Evolutionary conservation across 2,329 filamentous ascomycete genomes (phyloP), one percentile per base, ranked within the genome.

Genomic region (Penicillium palitans): DNA sequence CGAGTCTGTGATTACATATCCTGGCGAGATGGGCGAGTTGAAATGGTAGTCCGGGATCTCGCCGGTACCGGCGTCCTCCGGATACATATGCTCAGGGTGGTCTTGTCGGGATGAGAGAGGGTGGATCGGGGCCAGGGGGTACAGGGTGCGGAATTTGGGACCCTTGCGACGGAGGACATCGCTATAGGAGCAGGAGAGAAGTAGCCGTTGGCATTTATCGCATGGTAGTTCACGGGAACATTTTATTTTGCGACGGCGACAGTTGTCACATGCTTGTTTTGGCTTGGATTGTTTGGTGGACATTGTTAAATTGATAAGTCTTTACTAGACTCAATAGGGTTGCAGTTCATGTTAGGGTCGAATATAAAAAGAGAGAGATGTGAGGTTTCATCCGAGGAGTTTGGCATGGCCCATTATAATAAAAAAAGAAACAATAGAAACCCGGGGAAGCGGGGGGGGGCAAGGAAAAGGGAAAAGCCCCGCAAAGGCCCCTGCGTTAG

Each of bases 221-320:
- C 76, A 79, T 2, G 76, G 76, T 15, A 66, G 67, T 62, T 70
- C 74, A 66, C 70, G 72, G 46, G 70, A 71, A 57, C 76, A 79
- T 68, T 76, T 79, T 55, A 79, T 75, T 57, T 78, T 79, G 47
- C 76, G 73, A 17, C 71, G 68, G 31, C 76, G 71, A 66, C 76
- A 79, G 54, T 76, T 76, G 54, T 77, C 74, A 58, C 74, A 77
- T 46, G 74, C 73, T 61, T 76, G 74, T 57, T 75, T 76, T 25
- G 66, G 50, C 45, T 52, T 56, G 68, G 67, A 41, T 66, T 63
- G 53, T 65, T 57, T 63, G 58, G 57, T 39, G 53, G 47, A 55
- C 54, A 53, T 46, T 59, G 61, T 57, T 69, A 61, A 68, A 73
- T 49, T 59, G 47, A 3, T 37, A 37, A 10, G 25, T 49, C 45